Base-by-base conservation (phyloP, 78 protist genomes). In the Dictyostelium brefeldianum region DNA sequence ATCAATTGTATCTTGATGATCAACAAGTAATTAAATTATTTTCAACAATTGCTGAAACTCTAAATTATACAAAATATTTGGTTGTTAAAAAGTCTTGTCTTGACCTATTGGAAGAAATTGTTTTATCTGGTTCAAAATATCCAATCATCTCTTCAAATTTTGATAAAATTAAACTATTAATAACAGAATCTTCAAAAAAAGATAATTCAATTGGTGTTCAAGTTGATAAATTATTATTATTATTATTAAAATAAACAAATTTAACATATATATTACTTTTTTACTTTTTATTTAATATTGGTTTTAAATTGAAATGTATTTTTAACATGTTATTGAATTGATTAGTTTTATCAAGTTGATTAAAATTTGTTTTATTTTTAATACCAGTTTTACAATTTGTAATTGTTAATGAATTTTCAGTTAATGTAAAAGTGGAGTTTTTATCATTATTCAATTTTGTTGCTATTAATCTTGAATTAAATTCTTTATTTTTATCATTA, bases 121-220 rank as follows among this genome's bases (percentile, higher is more conserved):
- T 83, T 2, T 27, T 67, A 5, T 43, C 22, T 51, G 89, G 80
- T 48, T 27, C 50, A 43, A 25, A 64, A 69, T 51, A 48, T 51
- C 51, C 20, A 31, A 43, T 80, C 43, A 27, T 80, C 14, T 25
- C 46, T 15, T 48, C 29, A 69, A 48, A 82, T 50, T 51, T 69
- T 48, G 89, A 82, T 25, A 82, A 46, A 69, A 69, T 69, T 50
- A 82, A 82, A 51, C 8, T 14, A 47, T 46, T 31, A 46, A 69
- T 82, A 1, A 73, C 54, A 3, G 78, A 48, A 51, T 65, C 89
- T 22, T 48, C 89, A 17, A 64, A 82, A 51, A 82, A 82, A 69
- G 89, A 82, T 69, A 47, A 70, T 3, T 11, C 89, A 27, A 27
- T 82, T 46, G 89, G 89, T 29, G 89, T 82, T 0, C 89, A 82